Conservation (phyloP, 306 rosid genomes). For the Spatholobus suberectus region DNA sequence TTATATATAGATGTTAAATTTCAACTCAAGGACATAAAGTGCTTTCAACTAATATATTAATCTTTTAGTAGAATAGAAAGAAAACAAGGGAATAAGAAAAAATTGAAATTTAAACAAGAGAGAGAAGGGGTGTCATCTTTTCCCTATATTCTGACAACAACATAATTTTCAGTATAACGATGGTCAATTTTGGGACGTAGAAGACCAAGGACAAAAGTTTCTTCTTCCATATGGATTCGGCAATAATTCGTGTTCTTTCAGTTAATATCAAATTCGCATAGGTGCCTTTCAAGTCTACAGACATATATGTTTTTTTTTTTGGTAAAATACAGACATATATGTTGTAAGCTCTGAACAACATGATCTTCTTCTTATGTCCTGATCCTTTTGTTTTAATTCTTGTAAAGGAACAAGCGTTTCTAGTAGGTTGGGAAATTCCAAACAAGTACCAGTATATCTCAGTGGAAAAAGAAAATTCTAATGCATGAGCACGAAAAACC, state of each 20-base stretch:
- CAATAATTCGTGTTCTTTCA: slow-evolving; percentile 67
- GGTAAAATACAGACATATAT: no score
- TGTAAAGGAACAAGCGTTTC: slow-evolving; percentile 36
- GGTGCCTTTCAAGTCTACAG: slow-evolving; percentile 56
- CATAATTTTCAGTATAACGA: slow-evolving; percentile 68
- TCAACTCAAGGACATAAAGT: no score
- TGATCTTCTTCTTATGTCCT: neutral
- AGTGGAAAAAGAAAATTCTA: slow-evolving; percentile 24
- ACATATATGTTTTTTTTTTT: no score
- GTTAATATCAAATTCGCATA: slow-evolving; percentile 40
- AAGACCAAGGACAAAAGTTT: slow-evolving; percentile 79
- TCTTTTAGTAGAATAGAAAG: no score
- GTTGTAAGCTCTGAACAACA: no score
- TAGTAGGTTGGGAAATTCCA: slow-evolving; percentile 38
- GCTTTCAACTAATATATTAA: no score
- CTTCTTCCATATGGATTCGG: slow-evolving; percentile 68
- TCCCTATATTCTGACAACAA: slow-evolving; percentile 39
- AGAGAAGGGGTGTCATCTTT: neutral
- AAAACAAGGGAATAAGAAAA: no score
- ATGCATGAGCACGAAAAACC: slow-evolving; percentile 16
- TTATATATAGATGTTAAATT: neutral
- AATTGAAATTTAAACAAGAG: no score
- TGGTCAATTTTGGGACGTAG: slow-evolving; percentile 71
- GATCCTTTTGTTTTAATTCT: slow-evolving; percentile 20
- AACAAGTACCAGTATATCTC: slow-evolving; percentile 36